Base-by-base conservation (phyloP, 768 basidiomycete genomes). In the Calvatia gigantea region DNA sequence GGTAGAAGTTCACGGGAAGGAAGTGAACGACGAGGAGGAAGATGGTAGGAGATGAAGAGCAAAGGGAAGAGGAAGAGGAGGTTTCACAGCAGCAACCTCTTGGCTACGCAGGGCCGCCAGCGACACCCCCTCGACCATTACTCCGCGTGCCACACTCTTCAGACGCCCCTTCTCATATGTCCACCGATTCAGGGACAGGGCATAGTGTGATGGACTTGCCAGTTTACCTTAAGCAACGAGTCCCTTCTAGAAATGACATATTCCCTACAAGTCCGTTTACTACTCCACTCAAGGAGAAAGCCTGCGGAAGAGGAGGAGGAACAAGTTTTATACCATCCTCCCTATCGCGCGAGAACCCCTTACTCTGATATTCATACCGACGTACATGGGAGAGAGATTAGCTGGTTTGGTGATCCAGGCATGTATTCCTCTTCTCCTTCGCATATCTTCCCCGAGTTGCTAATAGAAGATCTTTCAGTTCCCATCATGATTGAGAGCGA, bases 351-450 rank as follows among this genome's bases (percentile, higher is more conserved):
- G 32, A 77, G 78, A 35, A 78, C 78, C 12, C 75, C 78, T 8
- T 56, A 28, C 17, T 19, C 46, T 54, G 60, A 59, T 23, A 64
- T 60, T 53, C 51, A 57, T 51, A 64, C 68, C 32, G 75, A 79
- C 47, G 74, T 71, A 46, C 75, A 69, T 28, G 81, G 83, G 28
- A 76, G 85, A 60, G 79, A 84, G 61, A 82, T 84, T 42, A 92
- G 89, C 63, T 92, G 89, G 89, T 74, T 89, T 33, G 88, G 86
- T 38, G 82, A 84, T 44, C 85, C 80, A 65, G 84, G 89, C 89
- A 62, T 61, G 82, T 73, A 39, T 38, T 39, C 38, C 37, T 25
- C n/a, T 44, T 9, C 49, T 58, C 42, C 31, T 21, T 58, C n/a
- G 42, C 46, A 51, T 47, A 56, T 35, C n/a, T n/a, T n/a, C n/a